Conservation (phyloP, 345 rosid species). For the Sonneratia caseolaris region DNA sequence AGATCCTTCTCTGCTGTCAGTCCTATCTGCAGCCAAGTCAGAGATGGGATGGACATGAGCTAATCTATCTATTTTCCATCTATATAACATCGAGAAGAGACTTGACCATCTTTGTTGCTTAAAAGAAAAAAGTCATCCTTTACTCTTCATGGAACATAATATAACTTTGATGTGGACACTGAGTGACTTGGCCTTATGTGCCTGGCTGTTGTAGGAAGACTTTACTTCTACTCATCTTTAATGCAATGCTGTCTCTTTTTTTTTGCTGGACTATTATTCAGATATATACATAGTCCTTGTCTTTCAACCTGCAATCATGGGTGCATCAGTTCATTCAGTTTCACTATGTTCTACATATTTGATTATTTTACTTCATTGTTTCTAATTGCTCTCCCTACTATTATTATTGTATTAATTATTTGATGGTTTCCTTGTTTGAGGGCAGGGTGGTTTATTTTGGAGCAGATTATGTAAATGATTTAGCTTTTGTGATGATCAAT, state of each 20-base stretch:
- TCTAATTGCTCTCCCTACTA: background rate
- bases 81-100: conserved; percentile 17
- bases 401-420: too few species aligned
- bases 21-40: conserved; percentile 88
- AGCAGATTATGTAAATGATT: too few species aligned
- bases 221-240: conserved; percentile 31
- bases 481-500: too few species aligned
- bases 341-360: background rate
- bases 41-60: conserved; percentile 94
- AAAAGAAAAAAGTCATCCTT: conserved; percentile 12
- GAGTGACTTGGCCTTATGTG: conserved; percentile 25
- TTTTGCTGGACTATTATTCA: conserved; percentile 18
- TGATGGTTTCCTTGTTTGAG: too few species aligned
- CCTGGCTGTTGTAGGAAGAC: conserved; percentile 51
- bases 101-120: conserved; percentile 26
- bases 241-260: conserved; percentile 30
- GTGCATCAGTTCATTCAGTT: background rate
- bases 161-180: conserved; percentile 35
- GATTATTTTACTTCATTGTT: too few species aligned
- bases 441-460: too few species aligned
- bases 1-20: conserved; percentile 79
- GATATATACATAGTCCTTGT: conserved; percentile 3
- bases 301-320: background rate
- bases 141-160: conserved; percentile 30
- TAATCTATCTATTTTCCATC: conserved; percentile 24